These are phyloP conservation scores for Hevea brasiliensis DNA, from an alignment of 345 rosid species.

Conservation along the genomic window DNA sequence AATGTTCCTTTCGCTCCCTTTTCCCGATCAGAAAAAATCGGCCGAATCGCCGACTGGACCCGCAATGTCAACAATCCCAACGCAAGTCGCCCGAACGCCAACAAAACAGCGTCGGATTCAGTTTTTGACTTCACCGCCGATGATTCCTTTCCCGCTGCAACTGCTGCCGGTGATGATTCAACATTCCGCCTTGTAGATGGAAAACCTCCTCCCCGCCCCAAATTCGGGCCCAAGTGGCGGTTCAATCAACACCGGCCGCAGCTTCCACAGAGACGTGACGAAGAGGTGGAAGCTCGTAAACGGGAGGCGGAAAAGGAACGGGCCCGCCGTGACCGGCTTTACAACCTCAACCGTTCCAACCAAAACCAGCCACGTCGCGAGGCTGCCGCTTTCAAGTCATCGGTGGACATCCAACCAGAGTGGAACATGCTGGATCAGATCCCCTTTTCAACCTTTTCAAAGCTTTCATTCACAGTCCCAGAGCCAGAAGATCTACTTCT, in stretches of 20 bases:
- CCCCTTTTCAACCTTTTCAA: conserved; percentile 82
- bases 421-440: conserved; percentile 99
- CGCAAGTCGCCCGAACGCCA: conserved; percentile 30
- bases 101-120: conserved; percentile 44
- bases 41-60: conserved; percentile 93
- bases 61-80: conserved; percentile 42
- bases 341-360: conserved; percentile 62
- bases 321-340: conserved; percentile 84
- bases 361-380: conserved; percentile 74
- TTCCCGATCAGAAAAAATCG: conserved; percentile 88
- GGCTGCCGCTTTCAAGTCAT: conserved; percentile 76
- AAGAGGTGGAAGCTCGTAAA: conserved; percentile 85
- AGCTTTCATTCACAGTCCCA: conserved; percentile 65
- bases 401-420: conserved; percentile 94
- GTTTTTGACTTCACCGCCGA: conserved; percentile 86
- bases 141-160: conserved; percentile 55
- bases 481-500: conserved; percentile 85
- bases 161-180: conserved; percentile 60
- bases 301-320: conserved; percentile 94
- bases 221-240: conserved; percentile 86
- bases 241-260: conserved; percentile 69
- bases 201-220: conserved; percentile 78
- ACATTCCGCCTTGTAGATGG: conserved; percentile 91
- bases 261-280: conserved; percentile 92
- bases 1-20: conserved; percentile 74